Evolutionary conservation across 2,329 filamentous ascomycete genomes (phyloP).

Genomic region (Aspergillus unguis): DNA sequence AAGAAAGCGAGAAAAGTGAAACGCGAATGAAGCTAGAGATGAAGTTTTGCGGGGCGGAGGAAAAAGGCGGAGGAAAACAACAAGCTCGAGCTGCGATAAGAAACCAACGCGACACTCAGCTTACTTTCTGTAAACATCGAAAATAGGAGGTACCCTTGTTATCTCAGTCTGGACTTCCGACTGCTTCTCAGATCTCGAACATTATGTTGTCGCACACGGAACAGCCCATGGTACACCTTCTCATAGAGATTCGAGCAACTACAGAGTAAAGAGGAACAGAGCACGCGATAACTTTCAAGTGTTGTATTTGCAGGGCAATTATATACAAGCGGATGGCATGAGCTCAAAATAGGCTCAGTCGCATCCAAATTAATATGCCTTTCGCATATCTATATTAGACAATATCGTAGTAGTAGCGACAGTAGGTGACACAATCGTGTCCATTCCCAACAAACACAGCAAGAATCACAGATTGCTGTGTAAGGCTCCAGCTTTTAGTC

Average conservation of each 20-base stretch:
- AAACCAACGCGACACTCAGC: neutral
- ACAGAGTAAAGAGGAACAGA: neutral
- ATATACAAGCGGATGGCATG: constrained; percentile 4
- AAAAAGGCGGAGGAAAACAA: constrained; percentile 3
- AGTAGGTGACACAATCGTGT: constrained; percentile 20
- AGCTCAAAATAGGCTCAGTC: neutral
- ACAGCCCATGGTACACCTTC: neutral
- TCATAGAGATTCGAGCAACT: too few species aligned
- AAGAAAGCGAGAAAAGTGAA: neutral
- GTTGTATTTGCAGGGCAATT: constrained; percentile 5
- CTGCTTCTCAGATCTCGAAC: too few species aligned
- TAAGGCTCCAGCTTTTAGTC: constrained; percentile 15
- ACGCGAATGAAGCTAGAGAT: neutral
- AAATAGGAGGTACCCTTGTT: too few species aligned
- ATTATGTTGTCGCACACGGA: constrained; percentile 4
- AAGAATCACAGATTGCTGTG: constrained; percentile 11
- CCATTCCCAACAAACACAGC: constrained; percentile 12
- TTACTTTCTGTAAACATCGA: neutral
- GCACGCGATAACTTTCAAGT: neutral
- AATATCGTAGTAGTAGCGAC: constrained; percentile 24
- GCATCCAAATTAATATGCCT: constrained; percentile 7
- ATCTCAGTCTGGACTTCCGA: too few species aligned
- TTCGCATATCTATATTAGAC: constrained; percentile 20
- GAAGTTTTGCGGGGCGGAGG: constrained; percentile 4
- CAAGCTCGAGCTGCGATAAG: too few species aligned